These are phyloP conservation scores for Neospora caninum DNA, from an alignment of 169 alveolate genomes.

Conservation along the genomic window DNA sequence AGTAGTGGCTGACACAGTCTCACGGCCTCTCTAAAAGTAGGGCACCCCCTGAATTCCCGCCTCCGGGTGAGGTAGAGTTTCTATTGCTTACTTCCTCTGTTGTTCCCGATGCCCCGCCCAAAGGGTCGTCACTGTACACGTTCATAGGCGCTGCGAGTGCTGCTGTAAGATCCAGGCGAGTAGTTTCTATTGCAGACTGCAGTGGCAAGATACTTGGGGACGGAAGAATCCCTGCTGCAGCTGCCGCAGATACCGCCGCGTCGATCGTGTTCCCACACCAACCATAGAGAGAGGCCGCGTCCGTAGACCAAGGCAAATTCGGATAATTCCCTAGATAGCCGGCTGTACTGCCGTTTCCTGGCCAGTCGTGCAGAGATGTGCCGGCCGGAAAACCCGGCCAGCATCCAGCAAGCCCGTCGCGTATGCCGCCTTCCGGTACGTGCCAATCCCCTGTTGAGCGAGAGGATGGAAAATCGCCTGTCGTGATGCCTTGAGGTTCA, in stretches of 20 bases:
- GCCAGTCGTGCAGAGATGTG: background rate
- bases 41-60: background rate
- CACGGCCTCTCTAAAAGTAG: background rate
- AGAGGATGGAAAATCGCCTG: no score
- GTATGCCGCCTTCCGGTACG: background rate
- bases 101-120: background rate
- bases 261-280: background rate
- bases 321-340: background rate
- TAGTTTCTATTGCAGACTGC: background rate
- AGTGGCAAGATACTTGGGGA: background rate
- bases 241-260: background rate
- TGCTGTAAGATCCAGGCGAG: background rate
- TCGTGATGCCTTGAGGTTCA: no score
- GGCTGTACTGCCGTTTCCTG: background rate
- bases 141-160: background rate
- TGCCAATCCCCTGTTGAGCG: no score
- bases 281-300: background rate
- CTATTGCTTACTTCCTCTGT: background rate
- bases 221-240: background rate
- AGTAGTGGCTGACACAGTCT: background rate
- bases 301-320: background rate
- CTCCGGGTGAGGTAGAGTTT: background rate
- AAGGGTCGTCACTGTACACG: background rate
- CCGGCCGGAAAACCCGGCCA: background rate
- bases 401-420: background rate